Conservation (phyloP, 768 basidiomycete genomes). For the Termitomyces sp. region DNA sequence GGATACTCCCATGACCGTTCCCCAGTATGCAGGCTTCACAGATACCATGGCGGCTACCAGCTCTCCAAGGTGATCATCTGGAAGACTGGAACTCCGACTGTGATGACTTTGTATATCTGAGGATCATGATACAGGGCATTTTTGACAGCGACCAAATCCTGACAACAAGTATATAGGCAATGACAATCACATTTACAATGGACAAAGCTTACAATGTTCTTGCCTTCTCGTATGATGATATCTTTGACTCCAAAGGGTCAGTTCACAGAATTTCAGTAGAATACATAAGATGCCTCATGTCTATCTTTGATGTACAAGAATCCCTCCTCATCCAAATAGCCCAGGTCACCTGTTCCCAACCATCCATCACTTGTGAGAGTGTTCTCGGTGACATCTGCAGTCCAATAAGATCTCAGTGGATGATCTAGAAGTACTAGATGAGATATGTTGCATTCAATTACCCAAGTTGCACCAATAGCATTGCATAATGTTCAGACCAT, state of each 20-base stretch:
- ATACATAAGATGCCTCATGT: conserved; percentile 26
- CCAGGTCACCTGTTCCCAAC: conserved; percentile 54
- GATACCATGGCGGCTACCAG: conserved; percentile 57
- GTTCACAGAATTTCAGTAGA: not conserved
- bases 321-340: conserved; percentile 51
- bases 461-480: conserved; percentile 60
- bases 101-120: conserved; percentile 53
- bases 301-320: conserved; percentile 61
- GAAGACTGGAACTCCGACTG: conserved; percentile 45
- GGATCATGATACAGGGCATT: conserved; percentile 58
- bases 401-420: not conserved
- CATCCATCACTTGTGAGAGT: conserved; percentile 54
- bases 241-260: conserved; percentile 46
- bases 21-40: conserved; percentile 42
- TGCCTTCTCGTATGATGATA: conserved; percentile 62
- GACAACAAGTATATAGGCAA: not conserved
- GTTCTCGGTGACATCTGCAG: conserved; percentile 41
- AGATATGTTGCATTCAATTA: conserved; percentile 12
- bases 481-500: conserved; percentile 40
- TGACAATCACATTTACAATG: not conserved
- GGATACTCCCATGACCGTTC: conserved; percentile 47
- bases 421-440: not conserved
- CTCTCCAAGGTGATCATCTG: conserved; percentile 58
- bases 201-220: conserved; percentile 49
- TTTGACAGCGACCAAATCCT: conserved; percentile 62